These are phyloP conservation scores for Phaffomyces opuntiae DNA, from an alignment of 805 yeast genomes.

Conservation along the genomic window DNA sequence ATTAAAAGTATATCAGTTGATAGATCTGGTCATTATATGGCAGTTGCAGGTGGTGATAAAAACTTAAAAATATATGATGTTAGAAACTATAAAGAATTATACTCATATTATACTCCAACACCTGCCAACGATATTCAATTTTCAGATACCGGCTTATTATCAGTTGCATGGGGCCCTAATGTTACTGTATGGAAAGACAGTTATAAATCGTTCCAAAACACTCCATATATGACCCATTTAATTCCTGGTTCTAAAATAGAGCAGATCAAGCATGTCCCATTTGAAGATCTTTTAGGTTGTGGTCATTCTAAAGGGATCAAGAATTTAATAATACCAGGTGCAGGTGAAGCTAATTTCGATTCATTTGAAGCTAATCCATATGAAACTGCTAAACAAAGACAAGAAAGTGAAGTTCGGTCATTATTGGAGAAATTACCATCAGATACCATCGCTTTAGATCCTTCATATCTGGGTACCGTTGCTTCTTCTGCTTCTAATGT, in stretches of 20 bases:
- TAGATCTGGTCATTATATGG: slow-evolving; percentile 92
- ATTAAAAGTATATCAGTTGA: slow-evolving; percentile 79
- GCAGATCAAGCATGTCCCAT: slow-evolving; percentile 74
- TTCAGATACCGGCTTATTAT: slow-evolving; percentile 80
- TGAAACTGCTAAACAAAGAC: slow-evolving; percentile 88
- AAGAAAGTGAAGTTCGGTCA: slow-evolving; percentile 82
- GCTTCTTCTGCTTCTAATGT: slow-evolving; percentile 58
- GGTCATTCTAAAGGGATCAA: slow-evolving; percentile 76
- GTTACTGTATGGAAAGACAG: slow-evolving; percentile 91
- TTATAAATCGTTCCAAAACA: slow-evolving; percentile 58
- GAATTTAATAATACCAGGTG: slow-evolving; percentile 89
- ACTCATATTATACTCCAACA: slow-evolving; percentile 60
- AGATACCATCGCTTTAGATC: slow-evolving; percentile 89
- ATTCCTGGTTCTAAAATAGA: slow-evolving; percentile 71
- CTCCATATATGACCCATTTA: slow-evolving; percentile 90
- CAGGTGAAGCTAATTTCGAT: slow-evolving; percentile 97
- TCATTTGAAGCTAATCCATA: slow-evolving; percentile 90
- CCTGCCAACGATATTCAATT: slow-evolving; percentile 76
- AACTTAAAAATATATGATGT: slow-evolving; percentile 89
- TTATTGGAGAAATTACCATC: slow-evolving; percentile 84
- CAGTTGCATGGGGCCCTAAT: slow-evolving; percentile 96
- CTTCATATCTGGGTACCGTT: slow-evolving; percentile 77
- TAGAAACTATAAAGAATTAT: slow-evolving; percentile 71
- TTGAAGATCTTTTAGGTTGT: slow-evolving; percentile 90
- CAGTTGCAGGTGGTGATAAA: slow-evolving; percentile 82